Evolutionary conservation across 208 protist genomes (phyloP), one percentile per base, ranked within the genome.

Genomic region (Acanthamoeba sp.): DNA sequence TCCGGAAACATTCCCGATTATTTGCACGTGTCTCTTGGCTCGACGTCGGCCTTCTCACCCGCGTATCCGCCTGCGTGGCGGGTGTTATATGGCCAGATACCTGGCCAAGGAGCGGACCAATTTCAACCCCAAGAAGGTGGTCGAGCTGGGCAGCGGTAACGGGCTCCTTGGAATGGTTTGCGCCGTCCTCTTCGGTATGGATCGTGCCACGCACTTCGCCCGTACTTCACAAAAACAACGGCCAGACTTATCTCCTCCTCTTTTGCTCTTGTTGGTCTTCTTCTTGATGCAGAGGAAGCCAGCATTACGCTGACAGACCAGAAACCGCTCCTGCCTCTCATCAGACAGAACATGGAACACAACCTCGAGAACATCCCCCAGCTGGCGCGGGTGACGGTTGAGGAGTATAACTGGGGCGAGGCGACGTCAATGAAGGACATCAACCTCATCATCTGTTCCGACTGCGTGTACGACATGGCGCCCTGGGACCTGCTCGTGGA

Each of bases 391-490:
- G 59, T 91, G 36, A 10, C 36, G 10, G 84, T 91, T 2, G 84
- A 91, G 32, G 84, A 91, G 42, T 71, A 71, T n/a, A 91, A 91
- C 84, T 91, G 84, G 76, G 84, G 84, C 34, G 84, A 91, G 34
- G 84, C 69, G 38, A 91, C 84, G 38, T 14, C 57, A 5, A 85
- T 85, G 27, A 91, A 20, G 18, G 84, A 91, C 52, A 50, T 69
- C 38, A 48, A 91, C 42, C 84, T 91, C 57, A 91, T 91, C 84
- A 71, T 91, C 29, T 64, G 57, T 55, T 73, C 57, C 32, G 84
- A 91, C 52, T 91, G 84, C 84, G 84, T 91, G 52, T 91, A 73
- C 55, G 84, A 91, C 55, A 91, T 73, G 84, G 84, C 84, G 36
- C 84, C 84, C 20, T 91, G 84, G 84, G 84, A 91, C 22, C 84